A percentile compares a stretch with the other conserved stretches of the same genome.
Conservation (phyloP, 257 asterid genomes). For the Datura wrightii region DNA sequence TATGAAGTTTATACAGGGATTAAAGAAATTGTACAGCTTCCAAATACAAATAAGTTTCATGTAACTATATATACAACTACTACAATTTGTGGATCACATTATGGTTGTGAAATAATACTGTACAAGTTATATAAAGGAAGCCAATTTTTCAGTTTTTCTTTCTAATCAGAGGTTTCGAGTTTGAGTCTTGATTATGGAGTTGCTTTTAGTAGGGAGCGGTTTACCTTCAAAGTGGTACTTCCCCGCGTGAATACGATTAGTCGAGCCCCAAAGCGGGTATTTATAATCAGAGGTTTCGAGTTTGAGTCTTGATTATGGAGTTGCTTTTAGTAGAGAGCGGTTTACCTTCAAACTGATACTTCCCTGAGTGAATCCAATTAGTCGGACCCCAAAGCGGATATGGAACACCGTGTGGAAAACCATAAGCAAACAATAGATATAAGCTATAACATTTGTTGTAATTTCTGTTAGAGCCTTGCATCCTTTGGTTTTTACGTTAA, state of each 20-base stretch:
- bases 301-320: no score
- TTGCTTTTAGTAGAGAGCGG: no score
- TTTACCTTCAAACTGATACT: neutral
- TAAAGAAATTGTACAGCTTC: slow-evolving; percentile 4
- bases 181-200: neutral
- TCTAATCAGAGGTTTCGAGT: neutral
- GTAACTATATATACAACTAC: neutral
- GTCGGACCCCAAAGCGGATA: neutral
- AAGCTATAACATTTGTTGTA: neutral
- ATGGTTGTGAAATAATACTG: neutral
- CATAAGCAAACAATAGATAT: neutral
- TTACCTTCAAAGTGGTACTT: no score
- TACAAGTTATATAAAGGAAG: neutral
- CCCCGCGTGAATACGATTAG: no score
- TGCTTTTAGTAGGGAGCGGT: no score
- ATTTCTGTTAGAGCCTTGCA: neutral
- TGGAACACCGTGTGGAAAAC: accelerated
- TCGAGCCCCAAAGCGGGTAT: no score
- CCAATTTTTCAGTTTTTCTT: neutral
- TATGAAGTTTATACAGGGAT: neutral
- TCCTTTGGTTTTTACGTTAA: neutral
- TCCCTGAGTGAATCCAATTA: accelerated
- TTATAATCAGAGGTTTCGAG: no score
- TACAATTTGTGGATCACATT: neutral
- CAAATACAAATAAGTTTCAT: neutral